These are phyloP conservation scores for Neurospora sp. DNA, from an alignment of 495 filamentous ascomycete species.

Conservation along the genomic window DNA sequence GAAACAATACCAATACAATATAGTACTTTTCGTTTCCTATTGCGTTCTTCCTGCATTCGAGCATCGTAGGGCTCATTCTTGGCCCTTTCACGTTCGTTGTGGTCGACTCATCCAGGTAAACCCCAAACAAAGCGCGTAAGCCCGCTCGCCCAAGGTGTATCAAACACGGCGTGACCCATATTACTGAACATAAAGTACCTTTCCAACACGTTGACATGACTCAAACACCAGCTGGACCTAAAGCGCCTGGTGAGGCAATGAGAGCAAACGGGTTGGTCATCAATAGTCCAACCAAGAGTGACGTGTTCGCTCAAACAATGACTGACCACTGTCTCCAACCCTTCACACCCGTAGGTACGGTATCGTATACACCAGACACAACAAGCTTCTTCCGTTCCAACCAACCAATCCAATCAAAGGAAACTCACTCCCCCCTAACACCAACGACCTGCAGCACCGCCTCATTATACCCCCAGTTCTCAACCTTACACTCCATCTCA, in stretches of 20 bases:
- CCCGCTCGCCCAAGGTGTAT: background rate
- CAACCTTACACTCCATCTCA: background rate
- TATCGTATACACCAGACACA: too few relatives aligned
- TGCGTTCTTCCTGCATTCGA: background rate
- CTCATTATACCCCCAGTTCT: background rate
- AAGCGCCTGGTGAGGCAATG: too few relatives aligned
- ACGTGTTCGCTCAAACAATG: too few relatives aligned
- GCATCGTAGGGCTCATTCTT: background rate
- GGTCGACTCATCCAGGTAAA: background rate
- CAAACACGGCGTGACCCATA: background rate
- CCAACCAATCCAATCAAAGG: too few relatives aligned
- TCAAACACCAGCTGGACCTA: background rate
- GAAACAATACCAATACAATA: background rate
- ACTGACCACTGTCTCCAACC: too few relatives aligned
- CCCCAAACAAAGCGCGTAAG: background rate
- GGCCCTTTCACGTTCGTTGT: background rate
- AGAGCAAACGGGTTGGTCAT: too few relatives aligned
- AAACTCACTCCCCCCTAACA: background rate
- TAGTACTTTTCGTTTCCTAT: too few relatives aligned
- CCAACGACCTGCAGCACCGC: background rate
- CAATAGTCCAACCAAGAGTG: too few relatives aligned
- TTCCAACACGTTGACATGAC: background rate
- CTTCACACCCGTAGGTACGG: too few relatives aligned
- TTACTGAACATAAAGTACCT: background rate
- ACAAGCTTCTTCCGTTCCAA: too few relatives aligned